These are phyloP conservation scores for Pneumocystis canis DNA, from an alignment of 1,139 yeast species.

Conservation along the genomic window DNA sequence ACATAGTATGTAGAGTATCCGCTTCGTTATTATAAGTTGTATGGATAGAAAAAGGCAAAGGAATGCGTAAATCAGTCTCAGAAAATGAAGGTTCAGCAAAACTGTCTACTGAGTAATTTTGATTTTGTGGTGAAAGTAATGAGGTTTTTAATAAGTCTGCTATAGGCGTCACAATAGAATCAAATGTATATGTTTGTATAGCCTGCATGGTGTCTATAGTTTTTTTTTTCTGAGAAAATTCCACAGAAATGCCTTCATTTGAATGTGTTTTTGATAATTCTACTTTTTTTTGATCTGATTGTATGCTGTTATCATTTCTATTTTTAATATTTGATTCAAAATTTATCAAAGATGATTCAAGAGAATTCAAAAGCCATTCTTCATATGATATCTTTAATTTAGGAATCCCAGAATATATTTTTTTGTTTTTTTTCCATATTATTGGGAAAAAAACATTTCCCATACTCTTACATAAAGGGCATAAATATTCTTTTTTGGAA, in stretches of 20 bases:
- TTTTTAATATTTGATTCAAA: not conserved
- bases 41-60: not conserved
- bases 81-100: not conserved
- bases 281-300: not conserved
- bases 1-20: not conserved
- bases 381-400: slow-evolving; percentile 6
- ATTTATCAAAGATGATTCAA: not conserved
- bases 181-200: not conserved
- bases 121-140: not conserved
- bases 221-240: not conserved
- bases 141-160: not conserved
- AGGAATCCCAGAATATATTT: slow-evolving; percentile 15
- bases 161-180: not conserved
- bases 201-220: not conserved
- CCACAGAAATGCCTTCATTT: not conserved
- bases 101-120: not conserved
- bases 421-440: slow-evolving; percentile 28
- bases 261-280: not conserved
- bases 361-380: slow-evolving; percentile 15
- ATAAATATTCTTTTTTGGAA: slow-evolving; percentile 57
- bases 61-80: not conserved
- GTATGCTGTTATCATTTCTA: not conserved
- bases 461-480: slow-evolving; percentile 83
- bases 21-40: not conserved
- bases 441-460: slow-evolving; percentile 75